Conservation (phyloP, 2,329 filamentous ascomycete genomes). For the Xylariaceae sp. region DNA sequence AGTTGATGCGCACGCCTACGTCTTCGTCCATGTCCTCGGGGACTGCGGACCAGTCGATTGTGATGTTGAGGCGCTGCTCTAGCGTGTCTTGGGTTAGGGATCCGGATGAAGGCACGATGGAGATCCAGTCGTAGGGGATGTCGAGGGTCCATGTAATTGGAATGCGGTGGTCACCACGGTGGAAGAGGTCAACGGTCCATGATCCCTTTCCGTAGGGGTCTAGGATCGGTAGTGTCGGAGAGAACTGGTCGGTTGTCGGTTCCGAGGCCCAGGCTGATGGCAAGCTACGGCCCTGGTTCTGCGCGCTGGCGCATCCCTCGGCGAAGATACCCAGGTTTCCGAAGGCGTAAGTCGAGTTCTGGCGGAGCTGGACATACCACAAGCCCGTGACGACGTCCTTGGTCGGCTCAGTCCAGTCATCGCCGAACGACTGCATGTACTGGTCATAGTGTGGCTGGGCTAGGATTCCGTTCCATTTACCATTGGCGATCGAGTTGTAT, state of each 20-base stretch:
- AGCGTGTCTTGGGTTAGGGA: constrained; percentile 34
- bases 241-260: constrained; percentile 34
- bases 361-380: constrained; percentile 46
- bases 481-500: constrained; percentile 46
- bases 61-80: constrained; percentile 42
- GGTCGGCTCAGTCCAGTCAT: constrained; percentile 53
- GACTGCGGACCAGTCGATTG: constrained; percentile 42
- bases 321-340: constrained; percentile 52
- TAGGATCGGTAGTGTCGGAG: constrained; percentile 41
- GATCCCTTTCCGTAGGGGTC: constrained; percentile 42
- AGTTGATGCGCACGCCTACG: constrained; percentile 32
- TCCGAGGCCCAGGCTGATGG: constrained; percentile 40
- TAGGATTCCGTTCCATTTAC: constrained; percentile 55
- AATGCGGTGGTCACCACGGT: constrained; percentile 38
- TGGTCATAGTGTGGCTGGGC: constrained; percentile 41
- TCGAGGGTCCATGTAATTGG: constrained; percentile 37
- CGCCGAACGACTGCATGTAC: constrained; percentile 51
- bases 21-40: constrained; percentile 31
- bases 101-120: constrained; percentile 16
- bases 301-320: constrained; percentile 53
- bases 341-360: constrained; percentile 45
- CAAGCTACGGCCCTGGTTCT: constrained; percentile 46
- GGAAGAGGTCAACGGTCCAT: constrained; percentile 47
- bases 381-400: constrained; percentile 50
- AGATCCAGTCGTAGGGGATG: constrained; percentile 37